Percentiles rank a stretch among this genome's conserved stretches.
These are phyloP conservation scores for Geotrichum cucujoidarum DNA, from an alignment of 1,139 yeast species.

Conservation along the genomic window DNA sequence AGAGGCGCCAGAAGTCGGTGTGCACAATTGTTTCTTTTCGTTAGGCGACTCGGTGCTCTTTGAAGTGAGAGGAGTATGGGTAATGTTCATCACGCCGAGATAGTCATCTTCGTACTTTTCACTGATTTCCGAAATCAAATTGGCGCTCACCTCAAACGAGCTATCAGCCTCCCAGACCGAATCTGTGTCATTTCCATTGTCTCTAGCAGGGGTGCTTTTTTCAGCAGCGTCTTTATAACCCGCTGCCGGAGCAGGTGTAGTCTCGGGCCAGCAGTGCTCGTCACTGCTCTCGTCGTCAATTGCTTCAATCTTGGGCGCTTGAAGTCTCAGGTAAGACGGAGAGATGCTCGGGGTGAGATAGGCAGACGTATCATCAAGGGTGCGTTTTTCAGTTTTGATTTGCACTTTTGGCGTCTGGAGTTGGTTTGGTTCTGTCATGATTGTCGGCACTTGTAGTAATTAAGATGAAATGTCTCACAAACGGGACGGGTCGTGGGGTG, in stretches of 20 bases:
- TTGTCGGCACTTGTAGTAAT: background rate
- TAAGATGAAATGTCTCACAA: too few relatives aligned
- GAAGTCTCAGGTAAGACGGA: background rate
- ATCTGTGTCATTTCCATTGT: conserved; percentile 1
- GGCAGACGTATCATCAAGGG: background rate
- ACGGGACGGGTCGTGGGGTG: background rate
- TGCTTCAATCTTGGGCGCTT: background rate
- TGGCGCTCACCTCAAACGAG: conserved; percentile 7
- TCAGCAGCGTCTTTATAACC: too few relatives aligned
- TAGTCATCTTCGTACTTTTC: conserved; percentile 10
- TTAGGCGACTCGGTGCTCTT: background rate
- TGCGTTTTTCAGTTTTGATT: background rate
- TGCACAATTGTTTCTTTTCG: background rate
- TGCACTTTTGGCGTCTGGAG: background rate
- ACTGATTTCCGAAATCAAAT: conserved; percentile 4
- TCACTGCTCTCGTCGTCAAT: too few relatives aligned
- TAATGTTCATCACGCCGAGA: background rate
- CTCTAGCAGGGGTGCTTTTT: background rate
- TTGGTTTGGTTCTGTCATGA: too few relatives aligned
- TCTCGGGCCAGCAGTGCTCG: too few relatives aligned
- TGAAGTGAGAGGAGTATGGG: background rate
- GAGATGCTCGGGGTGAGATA: background rate
- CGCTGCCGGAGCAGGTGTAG: too few relatives aligned
- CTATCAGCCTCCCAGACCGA: conserved; percentile 2
- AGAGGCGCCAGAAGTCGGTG: background rate